Base-by-base conservation (phyloP, 768 basidiomycete genomes). In the Leccinum incarnatum region DNA sequence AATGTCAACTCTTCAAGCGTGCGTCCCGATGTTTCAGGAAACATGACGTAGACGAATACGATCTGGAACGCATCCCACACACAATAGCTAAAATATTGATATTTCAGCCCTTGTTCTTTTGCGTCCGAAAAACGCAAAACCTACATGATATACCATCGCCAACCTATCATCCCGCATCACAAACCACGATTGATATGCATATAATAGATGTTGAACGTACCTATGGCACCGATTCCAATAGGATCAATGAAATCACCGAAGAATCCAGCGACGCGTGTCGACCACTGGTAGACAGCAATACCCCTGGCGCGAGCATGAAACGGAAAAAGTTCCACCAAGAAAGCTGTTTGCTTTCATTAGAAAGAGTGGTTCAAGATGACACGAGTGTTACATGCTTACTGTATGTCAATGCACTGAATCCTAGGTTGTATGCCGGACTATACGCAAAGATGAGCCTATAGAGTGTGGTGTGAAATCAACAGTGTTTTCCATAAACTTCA, bases 321-420 rank as follows among this genome's bases (percentile, higher is more conserved):
- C 0, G 85, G 85, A 76, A 86, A 86, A 29, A 87, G 67, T 64
- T 86, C 86, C 30, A 85, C 83, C 58, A 86, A 72, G 79, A 78
- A 86, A 5, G 83, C 83, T 83, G 61, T 17, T 21, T 9, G 12
- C 2, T 19, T 36, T 36, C 27, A 8, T 62, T 12, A 61, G 3
- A 19, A 55, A 36, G n/a, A 21, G 30, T 21, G 15, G n/a, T 19
- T 27, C 8, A 19, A 27, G 7, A 30, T 36, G 15, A 10, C 9
- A 29, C 5, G 6, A 1, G 4, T 5, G 2, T 17, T 23, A 2
- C 3, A 40, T 15, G 32, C 62, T 63, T 11, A 54, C 62, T 49
- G 19, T 23, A 56, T 0, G 23, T 51, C 45, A 62, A n/a, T 7
- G 54, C 51, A n/a, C 10, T 51, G 60, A 53, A 62, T 19, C 47